phyloP scores from a whole-genome alignment of 495 filamentous ascomycete genomes.

The Penicillium soppii region DNA sequence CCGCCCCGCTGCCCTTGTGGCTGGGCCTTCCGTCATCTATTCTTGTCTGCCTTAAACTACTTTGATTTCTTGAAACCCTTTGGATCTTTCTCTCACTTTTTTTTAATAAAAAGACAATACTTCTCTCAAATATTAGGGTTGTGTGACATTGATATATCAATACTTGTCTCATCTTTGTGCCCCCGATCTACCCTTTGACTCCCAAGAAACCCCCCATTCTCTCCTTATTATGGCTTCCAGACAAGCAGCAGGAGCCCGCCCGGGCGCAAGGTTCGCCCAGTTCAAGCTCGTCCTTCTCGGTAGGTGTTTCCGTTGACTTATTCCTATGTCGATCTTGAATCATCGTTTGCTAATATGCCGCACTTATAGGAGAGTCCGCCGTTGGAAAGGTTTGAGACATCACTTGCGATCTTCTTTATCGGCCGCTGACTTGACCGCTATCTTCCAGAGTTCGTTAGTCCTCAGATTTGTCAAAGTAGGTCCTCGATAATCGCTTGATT shows the following conservation, averaged over 20 bases:
- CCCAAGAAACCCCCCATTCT: constrained; percentile 8
- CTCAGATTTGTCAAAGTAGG: constrained; percentile 95
- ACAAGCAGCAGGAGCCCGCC: constrained; percentile 71
- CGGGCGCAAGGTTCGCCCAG: constrained; percentile 88
- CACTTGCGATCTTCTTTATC: constrained; percentile 20
- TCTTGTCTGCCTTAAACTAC: constrained; percentile 22
- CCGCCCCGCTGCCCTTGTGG: constrained; percentile 32
- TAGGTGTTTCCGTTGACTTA: constrained; percentile 43
- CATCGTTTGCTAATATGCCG: constrained; percentile 2
- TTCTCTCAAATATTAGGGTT: not conserved
- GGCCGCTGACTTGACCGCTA: constrained; percentile 33
- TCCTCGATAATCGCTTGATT: not conserved
- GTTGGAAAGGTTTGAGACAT: constrained; percentile 81
- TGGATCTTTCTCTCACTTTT: not conserved
- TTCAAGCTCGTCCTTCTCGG: constrained; percentile 98
- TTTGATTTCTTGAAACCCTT: constrained; percentile 11
- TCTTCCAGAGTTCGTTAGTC: constrained; percentile 84
- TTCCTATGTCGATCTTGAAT: not conserved
- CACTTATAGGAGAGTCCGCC: constrained; percentile 81
- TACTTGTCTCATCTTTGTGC: constrained; percentile 2
- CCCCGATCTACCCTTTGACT: constrained; percentile 3
- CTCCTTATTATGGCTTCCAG: constrained; percentile 69
- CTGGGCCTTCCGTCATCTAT: constrained; percentile 32
- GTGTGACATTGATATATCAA: not conserved
- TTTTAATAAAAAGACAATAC: too few species aligned